Conservation (phyloP, 805 yeast species). For the Zygosaccharomyces lentus region DNA sequence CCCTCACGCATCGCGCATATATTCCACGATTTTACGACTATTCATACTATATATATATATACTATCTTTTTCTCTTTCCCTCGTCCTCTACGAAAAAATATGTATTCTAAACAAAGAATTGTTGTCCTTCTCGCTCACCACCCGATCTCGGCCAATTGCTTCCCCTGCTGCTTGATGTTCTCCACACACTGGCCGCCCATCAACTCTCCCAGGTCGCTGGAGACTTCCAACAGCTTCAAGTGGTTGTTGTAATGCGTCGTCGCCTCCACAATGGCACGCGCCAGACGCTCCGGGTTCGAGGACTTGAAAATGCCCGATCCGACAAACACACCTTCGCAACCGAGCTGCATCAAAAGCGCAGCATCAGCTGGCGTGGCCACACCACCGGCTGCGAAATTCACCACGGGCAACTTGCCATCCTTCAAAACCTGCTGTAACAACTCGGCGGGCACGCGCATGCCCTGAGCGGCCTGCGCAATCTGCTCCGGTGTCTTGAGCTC, state of each 20-base stretch:
- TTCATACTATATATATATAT: not conserved
- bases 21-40: conserved; percentile 3
- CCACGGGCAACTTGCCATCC: conserved; percentile 68
- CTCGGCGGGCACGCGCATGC: conserved; percentile 56
- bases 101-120: not conserved
- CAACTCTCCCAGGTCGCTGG: conserved; percentile 67
- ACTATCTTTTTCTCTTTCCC: too few relatives aligned
- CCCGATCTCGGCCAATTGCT: conserved; percentile 45
- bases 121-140: conserved; percentile 37
- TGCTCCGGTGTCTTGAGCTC: conserved; percentile 42
- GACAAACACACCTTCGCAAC: conserved; percentile 75
- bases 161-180: conserved; percentile 38
- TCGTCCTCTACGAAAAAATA: too few relatives aligned
- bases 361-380: conserved; percentile 88
- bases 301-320: conserved; percentile 79
- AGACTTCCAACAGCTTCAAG: conserved; percentile 53
- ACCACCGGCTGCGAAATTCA: conserved; percentile 86
- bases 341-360: conserved; percentile 74
- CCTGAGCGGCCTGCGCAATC: conserved; percentile 48
- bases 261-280: conserved; percentile 75
- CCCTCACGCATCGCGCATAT: not conserved
- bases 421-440: conserved; percentile 42
- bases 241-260: conserved; percentile 68
- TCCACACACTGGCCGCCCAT: conserved; percentile 69
- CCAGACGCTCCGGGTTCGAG: conserved; percentile 65